These are phyloP conservation scores for Citrus cavaleriei DNA, from an alignment of 345 rosid genomes.

Conservation along the genomic window DNA sequence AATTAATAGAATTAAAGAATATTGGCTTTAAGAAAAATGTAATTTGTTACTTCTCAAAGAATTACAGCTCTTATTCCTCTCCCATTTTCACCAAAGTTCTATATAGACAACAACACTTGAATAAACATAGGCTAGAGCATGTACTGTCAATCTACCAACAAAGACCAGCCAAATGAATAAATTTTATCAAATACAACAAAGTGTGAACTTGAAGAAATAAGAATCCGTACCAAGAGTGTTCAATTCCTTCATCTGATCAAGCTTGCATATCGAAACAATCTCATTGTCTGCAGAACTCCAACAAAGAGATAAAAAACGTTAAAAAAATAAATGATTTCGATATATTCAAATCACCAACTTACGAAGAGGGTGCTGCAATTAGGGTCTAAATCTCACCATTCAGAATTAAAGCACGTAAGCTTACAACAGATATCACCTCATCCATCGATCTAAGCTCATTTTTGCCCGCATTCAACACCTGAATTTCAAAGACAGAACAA, in stretches of 20 bases:
- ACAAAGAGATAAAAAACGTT: neutral
- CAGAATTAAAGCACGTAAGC: constrained; percentile 78
- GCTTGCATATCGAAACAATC: constrained; percentile 58
- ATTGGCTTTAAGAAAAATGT: neutral
- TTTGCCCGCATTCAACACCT: constrained; percentile 95
- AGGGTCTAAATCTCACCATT: constrained; percentile 48
- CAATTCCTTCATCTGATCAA: constrained; percentile 67
- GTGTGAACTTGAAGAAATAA: neutral
- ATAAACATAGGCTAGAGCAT: neutral
- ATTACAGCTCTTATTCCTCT: neutral
- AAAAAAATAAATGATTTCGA: neutral
- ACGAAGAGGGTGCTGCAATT: neutral
- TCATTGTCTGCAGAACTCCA: constrained; percentile 58
- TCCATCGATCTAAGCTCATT: constrained; percentile 79
- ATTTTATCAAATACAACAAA: neutral
- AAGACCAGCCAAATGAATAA: neutral
- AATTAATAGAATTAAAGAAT: no score
- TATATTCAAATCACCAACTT: neutral
- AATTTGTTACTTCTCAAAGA: neutral
- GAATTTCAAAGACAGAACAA: constrained; percentile 5
- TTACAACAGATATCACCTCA: constrained; percentile 56
- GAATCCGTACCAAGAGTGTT: constrained; percentile 68
- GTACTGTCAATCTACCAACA: neutral
- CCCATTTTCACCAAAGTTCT: neutral
- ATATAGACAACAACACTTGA: neutral